These are phyloP conservation scores for Glutinoglossum americanum DNA, from an alignment of 495 filamentous ascomycete genomes.

Conservation along the genomic window DNA sequence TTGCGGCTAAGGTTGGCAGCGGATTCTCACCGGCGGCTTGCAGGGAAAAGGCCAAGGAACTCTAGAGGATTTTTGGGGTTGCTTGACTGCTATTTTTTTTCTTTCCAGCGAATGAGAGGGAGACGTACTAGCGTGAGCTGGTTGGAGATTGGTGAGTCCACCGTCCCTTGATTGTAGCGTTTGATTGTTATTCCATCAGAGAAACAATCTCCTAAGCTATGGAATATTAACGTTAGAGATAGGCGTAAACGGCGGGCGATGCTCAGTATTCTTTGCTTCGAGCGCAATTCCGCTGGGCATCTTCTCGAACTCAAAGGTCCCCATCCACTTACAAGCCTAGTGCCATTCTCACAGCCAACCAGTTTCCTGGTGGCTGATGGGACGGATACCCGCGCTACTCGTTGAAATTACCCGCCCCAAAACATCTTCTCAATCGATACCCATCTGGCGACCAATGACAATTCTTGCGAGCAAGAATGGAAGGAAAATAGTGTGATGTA, in stretches of 20 bases:
- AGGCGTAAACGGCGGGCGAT: background rate
- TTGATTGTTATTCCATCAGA: background rate
- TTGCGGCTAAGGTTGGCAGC: conserved; percentile 67
- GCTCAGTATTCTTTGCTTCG: background rate
- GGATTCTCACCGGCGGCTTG: conserved; percentile 72
- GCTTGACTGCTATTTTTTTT: background rate
- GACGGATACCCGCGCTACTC: background rate
- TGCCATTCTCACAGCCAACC: background rate
- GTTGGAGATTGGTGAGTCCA: background rate
- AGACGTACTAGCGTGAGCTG: background rate
- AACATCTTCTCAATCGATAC: background rate
- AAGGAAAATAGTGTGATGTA: background rate
- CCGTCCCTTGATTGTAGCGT: background rate
- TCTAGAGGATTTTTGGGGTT: background rate
- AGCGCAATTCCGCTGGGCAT: background rate
- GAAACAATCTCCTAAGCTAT: background rate
- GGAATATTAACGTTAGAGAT: background rate
- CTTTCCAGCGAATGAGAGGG: background rate
- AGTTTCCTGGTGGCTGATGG: background rate
- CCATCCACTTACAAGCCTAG: background rate
- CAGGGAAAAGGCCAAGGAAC: conserved; percentile 49
- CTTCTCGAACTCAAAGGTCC: background rate
- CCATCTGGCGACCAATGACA: background rate
- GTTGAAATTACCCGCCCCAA: background rate
- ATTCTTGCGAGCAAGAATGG: background rate